Evolutionary conservation across 2,329 filamentous ascomycete species (phyloP), one percentile per base, ranked within the genome.

Genomic region (Aspergillus sergii): DNA sequence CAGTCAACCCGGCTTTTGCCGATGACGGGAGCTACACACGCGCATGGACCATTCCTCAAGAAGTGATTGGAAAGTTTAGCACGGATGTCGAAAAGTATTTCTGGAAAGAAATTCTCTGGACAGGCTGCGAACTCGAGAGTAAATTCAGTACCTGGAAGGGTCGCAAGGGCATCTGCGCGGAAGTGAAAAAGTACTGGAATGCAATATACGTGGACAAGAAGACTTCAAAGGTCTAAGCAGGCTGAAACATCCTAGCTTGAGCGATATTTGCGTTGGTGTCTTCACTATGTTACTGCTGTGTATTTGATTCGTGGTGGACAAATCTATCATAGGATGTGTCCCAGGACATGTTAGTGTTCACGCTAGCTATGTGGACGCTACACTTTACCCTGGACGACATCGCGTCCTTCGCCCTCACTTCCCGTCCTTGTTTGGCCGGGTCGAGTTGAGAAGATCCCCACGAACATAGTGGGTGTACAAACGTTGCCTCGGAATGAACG

Each of bases 61-160:
- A 73, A 21, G 67, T 72, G 2, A 71, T 75, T 34, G 60, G 69
- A 36, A 65, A 71, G 39, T 75, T 79, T 53, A 75, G 71, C 21
- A 69, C 69, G 5, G 78, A 80, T 64, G 64, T 79, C 4, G 78
- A 80, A 64, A 73, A 68, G 54, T 64, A 70, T 19, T 78, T 78
- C 48, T 81, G 79, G 79, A 67, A 67, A 3, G 76, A 79, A 63
- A 78, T 80, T 58, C 73, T 72, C 41, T 75, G 74, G 67, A 75
- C 77, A 8, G 77, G 73, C 12, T 80, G 78, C 63, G 73, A 75
- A 55, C 72, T 79, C 23, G 75, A 80, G 60, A 60, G 66, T 32
- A 74, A 69, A 48, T 75, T 76, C 60, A 62, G 62, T 36, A 71
- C 68, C 57, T 80, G 78, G 75, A 69, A 71, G 19, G 71, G 68